Evolutionary conservation across 176 grass and related monocot genomes (phyloP).

Genomic region (Zea luxurians): DNA sequence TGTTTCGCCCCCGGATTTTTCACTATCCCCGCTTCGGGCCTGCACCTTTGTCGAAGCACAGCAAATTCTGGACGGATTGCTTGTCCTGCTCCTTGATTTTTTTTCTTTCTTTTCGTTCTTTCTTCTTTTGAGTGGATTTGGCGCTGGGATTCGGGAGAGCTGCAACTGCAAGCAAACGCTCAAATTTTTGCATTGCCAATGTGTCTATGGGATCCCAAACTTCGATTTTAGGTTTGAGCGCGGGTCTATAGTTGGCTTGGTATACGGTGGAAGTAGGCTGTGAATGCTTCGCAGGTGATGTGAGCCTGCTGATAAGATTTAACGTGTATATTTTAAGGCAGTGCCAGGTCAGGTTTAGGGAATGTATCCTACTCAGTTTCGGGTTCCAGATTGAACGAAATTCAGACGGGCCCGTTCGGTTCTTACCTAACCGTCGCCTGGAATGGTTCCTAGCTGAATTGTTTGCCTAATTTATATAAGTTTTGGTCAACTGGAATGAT

Average conservation of each 20-base stretch:
- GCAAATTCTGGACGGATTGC: not conserved
- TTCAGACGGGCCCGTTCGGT: not conserved
- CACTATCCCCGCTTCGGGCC: not conserved
- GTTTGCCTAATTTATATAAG: too few relatives aligned
- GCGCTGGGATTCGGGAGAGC: not conserved
- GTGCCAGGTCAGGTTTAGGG: too few relatives aligned
- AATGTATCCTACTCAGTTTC: too few relatives aligned
- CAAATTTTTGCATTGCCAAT: not conserved
- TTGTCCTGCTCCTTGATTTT: not conserved
- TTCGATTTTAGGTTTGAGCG: not conserved
- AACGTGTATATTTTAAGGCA: not conserved
- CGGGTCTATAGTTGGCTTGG: not conserved
- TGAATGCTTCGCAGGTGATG: not conserved
- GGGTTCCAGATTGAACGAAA: not conserved
- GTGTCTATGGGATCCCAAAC: not conserved
- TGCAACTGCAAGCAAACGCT: not conserved
- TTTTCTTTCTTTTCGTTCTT: too few relatives aligned
- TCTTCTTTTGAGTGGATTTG: not conserved
- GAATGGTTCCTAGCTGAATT: too few relatives aligned
- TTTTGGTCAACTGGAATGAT: too few relatives aligned
- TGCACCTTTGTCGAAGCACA: not conserved
- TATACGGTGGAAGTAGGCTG: not conserved
- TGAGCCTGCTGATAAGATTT: not conserved
- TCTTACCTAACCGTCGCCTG: too few relatives aligned
- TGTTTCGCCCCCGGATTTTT: not conserved